phyloP scores from a whole-genome alignment of 2,329 filamentous ascomycete genomes.

The Raffaelea ambrosiae region DNA sequence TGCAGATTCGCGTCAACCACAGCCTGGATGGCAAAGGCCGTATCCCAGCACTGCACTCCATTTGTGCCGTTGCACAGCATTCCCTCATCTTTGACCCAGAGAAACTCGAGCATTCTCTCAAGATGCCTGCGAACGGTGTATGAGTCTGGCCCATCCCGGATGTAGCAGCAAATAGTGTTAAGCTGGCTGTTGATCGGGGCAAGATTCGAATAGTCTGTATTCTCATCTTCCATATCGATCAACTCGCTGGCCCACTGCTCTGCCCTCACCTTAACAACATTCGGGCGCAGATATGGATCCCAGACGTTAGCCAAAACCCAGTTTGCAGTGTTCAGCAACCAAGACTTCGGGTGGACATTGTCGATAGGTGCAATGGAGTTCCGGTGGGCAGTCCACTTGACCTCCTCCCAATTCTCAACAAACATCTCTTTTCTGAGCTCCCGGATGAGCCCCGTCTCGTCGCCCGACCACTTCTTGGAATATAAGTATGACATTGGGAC shows the following conservation, averaged over 20 bases:
- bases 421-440: conserved; percentile 76
- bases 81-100: conserved; percentile 89
- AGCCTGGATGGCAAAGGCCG: conserved; percentile 79
- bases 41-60: conserved; percentile 97
- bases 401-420: conserved; percentile 64
- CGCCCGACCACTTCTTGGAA: conserved; percentile 72
- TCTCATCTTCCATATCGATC: conserved; percentile 84
- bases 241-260: conserved; percentile 77
- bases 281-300: conserved; percentile 65
- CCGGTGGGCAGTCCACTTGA: conserved; percentile 68
- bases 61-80: conserved; percentile 96
- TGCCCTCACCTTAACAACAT: conserved; percentile 57
- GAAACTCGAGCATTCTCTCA: conserved; percentile 72
- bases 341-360: conserved; percentile 90
- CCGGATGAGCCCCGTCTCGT: conserved; percentile 64
- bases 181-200: conserved; percentile 86
- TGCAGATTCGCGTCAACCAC: conserved; percentile 71
- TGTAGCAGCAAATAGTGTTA: conserved; percentile 81
- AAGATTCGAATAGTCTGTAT: conserved; percentile 78
- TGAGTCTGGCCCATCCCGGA: conserved; percentile 71
- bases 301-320: conserved; percentile 73
- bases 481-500: conserved; percentile 85
- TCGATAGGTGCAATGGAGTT: conserved; percentile 74
- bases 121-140: conserved; percentile 66
- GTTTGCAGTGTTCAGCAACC: conserved; percentile 70